Evolutionary conservation across 768 basidiomycete genomes (phyloP), one percentile per base, ranked within the genome.

Genomic region (Pleurotus sapidus): DNA sequence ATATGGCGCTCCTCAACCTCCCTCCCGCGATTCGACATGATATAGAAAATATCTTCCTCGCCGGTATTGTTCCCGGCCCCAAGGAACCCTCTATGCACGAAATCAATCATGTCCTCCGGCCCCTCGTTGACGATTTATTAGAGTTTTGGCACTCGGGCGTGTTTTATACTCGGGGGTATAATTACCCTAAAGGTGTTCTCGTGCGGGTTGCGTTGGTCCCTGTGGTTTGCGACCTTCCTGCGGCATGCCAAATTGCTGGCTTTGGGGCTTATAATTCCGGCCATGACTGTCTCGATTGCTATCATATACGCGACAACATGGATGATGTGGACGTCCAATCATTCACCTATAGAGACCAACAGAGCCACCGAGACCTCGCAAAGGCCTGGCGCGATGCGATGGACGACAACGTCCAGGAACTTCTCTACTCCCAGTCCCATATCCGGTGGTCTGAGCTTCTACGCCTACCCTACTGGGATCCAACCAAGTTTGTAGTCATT

Each of bases 151-250:
- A 56, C 25, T 57, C 15, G 34, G 50, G 30, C 6, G 50, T 76
- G 3, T 63, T 58, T 43, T 62, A 70, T 18, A 58, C 68, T 0
- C 23, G 56, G 6, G 76, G 73, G 0, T 5, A 47, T 0, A 11
- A 25, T 4, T 57, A 64, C 53, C 54, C 57, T 0, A 4, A 49
- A 38, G 77, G 77, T 3, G 61, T 70, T 2, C 40, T 67, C 2
- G 61, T 74, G 20, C 61, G 60, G 2, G 61, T 60, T 11, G 70
- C 70, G 1, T 18, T 76, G 0, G 58, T 72, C 5, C 65, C 68
- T 5, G 51, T 76, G 3, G 66, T 77, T 0, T 75, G 70, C 49
- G 76, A 79, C 49, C 61, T 74, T 0, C 71, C 65, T 5, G 76
- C 73, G 4, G 61, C 70, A 0, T 61, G 70, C 4, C 68, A 74